These are phyloP conservation scores for Reutealis trisperma DNA, from an alignment of 345 rosid genomes.

Conservation along the genomic window DNA sequence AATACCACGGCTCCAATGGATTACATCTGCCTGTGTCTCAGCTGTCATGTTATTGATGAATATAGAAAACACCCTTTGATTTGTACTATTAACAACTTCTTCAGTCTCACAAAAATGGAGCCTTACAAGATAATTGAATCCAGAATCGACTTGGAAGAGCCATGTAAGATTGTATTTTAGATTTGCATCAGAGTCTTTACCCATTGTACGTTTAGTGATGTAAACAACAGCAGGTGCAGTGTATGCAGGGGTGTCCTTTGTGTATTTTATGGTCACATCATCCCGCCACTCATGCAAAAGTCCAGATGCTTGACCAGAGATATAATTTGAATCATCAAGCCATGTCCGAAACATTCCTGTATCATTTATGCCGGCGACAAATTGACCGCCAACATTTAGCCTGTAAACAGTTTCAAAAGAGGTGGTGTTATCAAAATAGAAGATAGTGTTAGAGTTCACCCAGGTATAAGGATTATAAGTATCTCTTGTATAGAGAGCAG, in stretches of 20 bases:
- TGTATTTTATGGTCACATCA: constrained; percentile 9
- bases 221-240: constrained; percentile 31
- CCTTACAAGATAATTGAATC: constrained; percentile 24
- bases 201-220: constrained; percentile 24
- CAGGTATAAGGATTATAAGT: neutral
- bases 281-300: no score
- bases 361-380: neutral
- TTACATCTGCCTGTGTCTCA: neutral
- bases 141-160: constrained; percentile 30
- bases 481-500: constrained; percentile 8
- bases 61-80: constrained; percentile 27
- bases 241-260: constrained; percentile 14
- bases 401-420: constrained; percentile 26
- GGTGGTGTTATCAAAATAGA: neutral
- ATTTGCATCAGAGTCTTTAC: neutral
- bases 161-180: constrained; percentile 31
- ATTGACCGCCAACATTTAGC: constrained; percentile 30
- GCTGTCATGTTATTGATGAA: constrained; percentile 30
- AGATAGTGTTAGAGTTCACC: neutral
- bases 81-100: neutral
- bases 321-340: constrained; percentile 7
- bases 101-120: constrained; percentile 31
- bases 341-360: constrained; percentile 37
- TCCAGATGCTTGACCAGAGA: neutral
- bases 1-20: neutral